A percentile compares a stretch with the other conserved stretches of the same genome.
Evolutionary conservation across 2,329 filamentous ascomycete species (phyloP).

Genomic region (Biscogniauxia mediterranea): DNA sequence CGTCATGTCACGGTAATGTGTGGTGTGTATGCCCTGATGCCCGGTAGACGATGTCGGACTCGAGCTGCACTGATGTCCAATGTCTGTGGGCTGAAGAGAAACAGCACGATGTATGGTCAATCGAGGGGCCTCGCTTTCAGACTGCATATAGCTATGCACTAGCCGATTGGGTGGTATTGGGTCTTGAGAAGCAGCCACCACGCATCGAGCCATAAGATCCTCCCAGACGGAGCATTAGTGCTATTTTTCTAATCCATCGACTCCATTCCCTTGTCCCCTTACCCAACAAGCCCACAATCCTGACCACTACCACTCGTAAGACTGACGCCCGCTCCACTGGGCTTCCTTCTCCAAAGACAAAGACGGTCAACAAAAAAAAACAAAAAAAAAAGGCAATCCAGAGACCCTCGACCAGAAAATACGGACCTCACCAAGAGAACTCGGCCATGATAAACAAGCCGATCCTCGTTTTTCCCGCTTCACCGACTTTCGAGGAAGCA

Average conservation of each 20-base stretch:
- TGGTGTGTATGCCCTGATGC: constrained; percentile 30
- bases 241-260: constrained; percentile 2
- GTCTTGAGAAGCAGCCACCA: constrained; percentile 13
- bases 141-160: constrained; percentile 23
- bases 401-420: constrained; percentile 18
- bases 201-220: constrained; percentile 15
- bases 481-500: constrained; percentile 26
- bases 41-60: constrained; percentile 24
- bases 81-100: constrained; percentile 29
- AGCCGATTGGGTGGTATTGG: constrained; percentile 28
- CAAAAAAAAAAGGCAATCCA: constrained; percentile 13
- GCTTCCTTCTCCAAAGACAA: constrained; percentile 13
- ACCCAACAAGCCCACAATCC: constrained; percentile 20
- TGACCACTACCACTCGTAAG: constrained; percentile 20
- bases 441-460: constrained; percentile 23
- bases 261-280: constrained; percentile 6
- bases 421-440: constrained; percentile 24
- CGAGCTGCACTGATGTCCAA: constrained; percentile 33
- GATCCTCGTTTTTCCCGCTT: constrained; percentile 26
- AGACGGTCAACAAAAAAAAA: constrained; percentile 18
- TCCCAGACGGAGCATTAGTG: constrained; percentile 8
- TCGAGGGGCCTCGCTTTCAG: constrained; percentile 23
- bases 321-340: constrained; percentile 25
- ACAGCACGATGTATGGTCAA: constrained; percentile 28
- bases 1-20: constrained; percentile 23